These are phyloP conservation scores for Pyricularia grisea DNA, from an alignment of 2,329 filamentous ascomycete genomes.

Conservation along the genomic window DNA sequence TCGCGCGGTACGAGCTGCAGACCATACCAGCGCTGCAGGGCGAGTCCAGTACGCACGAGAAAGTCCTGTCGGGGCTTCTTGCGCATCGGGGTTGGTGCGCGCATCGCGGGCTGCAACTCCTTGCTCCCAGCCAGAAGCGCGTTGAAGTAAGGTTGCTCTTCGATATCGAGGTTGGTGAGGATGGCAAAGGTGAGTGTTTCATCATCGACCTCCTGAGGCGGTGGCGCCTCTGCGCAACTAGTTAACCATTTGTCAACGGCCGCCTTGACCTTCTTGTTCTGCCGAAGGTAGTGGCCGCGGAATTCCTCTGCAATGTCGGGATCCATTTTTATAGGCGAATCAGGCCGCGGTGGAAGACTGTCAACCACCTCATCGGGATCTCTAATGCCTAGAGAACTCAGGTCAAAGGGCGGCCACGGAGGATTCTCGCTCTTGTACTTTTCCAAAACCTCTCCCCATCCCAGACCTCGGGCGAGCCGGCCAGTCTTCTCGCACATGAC, in stretches of 20 bases:
- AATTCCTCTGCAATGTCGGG: conserved; percentile 93
- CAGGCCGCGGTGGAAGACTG: conserved; percentile 46
- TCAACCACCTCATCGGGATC: conserved; percentile 42
- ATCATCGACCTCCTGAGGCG: conserved; percentile 84
- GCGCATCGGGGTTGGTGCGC: conserved; percentile 58
- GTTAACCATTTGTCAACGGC: conserved; percentile 86
- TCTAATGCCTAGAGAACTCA: conserved; percentile 52
- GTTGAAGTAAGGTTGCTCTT: conserved; percentile 74
- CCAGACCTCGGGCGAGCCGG: conserved; percentile 62
- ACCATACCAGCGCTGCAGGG: conserved; percentile 79
- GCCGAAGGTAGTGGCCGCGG: conserved; percentile 81
- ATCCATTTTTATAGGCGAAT: conserved; percentile 66
- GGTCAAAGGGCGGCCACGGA: conserved; percentile 78
- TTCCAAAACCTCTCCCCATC: conserved; percentile 93
- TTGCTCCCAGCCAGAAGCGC: conserved; percentile 58
- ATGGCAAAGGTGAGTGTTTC: conserved; percentile 92
- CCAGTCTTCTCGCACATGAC: conserved; percentile 64
- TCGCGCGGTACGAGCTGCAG: conserved; percentile 66
- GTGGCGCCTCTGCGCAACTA: conserved; percentile 66
- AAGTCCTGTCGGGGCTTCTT: conserved; percentile 61
- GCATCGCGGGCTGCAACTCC: conserved; percentile 44
- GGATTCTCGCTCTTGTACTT: conserved; percentile 86
- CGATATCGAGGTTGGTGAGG: conserved; percentile 70
- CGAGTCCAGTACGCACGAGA: conserved; percentile 63
- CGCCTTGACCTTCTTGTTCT: conserved; percentile 86